Base-by-base conservation (phyloP, 768 basidiomycete species). In the Serendipita sp. region DNA sequence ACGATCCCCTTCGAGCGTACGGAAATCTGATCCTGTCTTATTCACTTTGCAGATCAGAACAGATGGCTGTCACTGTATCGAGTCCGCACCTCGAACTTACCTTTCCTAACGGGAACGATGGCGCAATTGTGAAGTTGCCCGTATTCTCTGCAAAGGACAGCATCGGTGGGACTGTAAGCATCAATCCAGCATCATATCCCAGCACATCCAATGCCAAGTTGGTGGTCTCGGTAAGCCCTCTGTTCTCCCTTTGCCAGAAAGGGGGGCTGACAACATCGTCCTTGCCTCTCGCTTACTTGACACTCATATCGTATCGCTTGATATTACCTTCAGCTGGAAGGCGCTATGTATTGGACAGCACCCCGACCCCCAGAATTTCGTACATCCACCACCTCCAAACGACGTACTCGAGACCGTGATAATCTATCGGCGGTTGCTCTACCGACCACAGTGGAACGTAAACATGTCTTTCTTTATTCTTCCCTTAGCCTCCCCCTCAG, bases 91-190 rank as follows among this genome's bases (percentile, higher is more conserved):
- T 34, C 30, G 56, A 60, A 18, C 56, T 60, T n/a, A 60, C 56
- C 18, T 60, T 60, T 37, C 56, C 56, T 11, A 60, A 60, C 35
- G 56, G 56, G n/a, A 60, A 60, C 35, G 56, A 60, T 30, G 56
- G 56, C 32, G 56, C 56, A 8, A 60, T 60, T 30, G 56, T 60
- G 16, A 60, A 38, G 37, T 30, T 60, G 16, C 56, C 56, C 11
- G 56, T 60, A 24, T 60, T 60, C 34, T 28, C 28, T 35, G 56
- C 56, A 32, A 60, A 60, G n/a, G 56, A 60, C 56, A 60, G 56
- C 56, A 60, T 60, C 37, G 56, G 56, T 60, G 56, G 56, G 8
- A 60, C 56, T 28, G 35, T 60, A 28, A 60, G 28, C 56, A n/a
- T 60, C n/a, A 60, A 60, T 60, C 56, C 56, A 30, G 56, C 56